Conservation (phyloP, 2,329 filamentous ascomycete species). For the Calonectria multiphialidica region DNA sequence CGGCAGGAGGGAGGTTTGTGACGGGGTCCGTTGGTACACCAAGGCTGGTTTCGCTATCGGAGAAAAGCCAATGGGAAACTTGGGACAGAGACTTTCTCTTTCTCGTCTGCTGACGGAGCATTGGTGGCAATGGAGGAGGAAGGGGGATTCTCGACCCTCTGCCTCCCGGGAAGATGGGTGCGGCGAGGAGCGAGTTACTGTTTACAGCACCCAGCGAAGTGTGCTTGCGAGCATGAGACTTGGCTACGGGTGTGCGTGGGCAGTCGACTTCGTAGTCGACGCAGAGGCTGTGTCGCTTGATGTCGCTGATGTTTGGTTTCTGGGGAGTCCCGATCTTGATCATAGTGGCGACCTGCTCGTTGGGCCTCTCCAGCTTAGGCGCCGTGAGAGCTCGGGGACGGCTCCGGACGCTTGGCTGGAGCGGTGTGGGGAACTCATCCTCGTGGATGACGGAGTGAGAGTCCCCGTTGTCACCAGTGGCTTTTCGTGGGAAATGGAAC, state of each 20-base stretch:
- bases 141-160: not conserved
- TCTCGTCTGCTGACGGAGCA: not conserved
- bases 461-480: not conserved
- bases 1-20: not conserved
- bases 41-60: not conserved
- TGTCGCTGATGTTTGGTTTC: not conserved
- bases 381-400: not conserved
- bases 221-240: not conserved
- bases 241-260: not conserved
- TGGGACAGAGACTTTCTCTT: not conserved
- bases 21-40: not conserved
- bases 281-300: not conserved
- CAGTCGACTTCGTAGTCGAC: not conserved
- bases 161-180: not conserved
- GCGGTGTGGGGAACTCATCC: not conserved
- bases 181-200: not conserved
- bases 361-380: not conserved
- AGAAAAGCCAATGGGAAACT: not conserved
- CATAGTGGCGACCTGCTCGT: not conserved
- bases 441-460: not conserved
- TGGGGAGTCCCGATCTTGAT: not conserved
- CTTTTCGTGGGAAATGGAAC: not conserved
- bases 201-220: not conserved
- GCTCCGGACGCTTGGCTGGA: not conserved
- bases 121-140: not conserved